Evolutionary conservation across 2,329 filamentous ascomycete species (phyloP), one percentile per base, ranked within the genome.

Genomic region (Trichoderma sp.): DNA sequence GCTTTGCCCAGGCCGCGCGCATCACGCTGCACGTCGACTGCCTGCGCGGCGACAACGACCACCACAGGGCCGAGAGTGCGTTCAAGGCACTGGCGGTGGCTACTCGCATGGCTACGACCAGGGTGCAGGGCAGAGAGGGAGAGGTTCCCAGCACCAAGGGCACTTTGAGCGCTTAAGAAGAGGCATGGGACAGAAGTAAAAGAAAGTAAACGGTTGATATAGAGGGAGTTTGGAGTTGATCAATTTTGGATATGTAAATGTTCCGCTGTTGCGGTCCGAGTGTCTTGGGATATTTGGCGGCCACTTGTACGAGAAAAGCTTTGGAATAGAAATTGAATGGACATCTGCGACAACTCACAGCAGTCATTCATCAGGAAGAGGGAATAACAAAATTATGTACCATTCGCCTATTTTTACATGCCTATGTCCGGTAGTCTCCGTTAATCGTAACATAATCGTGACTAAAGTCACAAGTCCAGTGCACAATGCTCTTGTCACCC

Each of bases 111-210:
- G 96, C 96, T 11, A 95, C 90, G 59, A 86, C 87, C 61, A 86
- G 89, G 74, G 89, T 95, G 37, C 87, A 88, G 52, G 93, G 93
- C 13, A 90, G 91, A 78, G 94, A 96, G 81, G 94, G 93, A 3
- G 96, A 99, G 84, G 90, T 98, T 30, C 92, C 94, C 65, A 97
- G 94, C 83, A 98, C 95, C 10, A 98, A 98, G 87, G 95, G 95
- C 13, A 97, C 97, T 39, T 79, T 97, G 80, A 89, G 83, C 75
- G 86, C 87, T 18, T 90, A 80, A 58, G 14, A 37, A 30, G 13
- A n/a, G n/a, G 21, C 3, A 28, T 13, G 16, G 8, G 46, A 56
- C 13, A 54, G 70, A 56, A 56, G 18, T n/a, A 65, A 56, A 56
- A n/a, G 56, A 71, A 56, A 56, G 18, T 13, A 65, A 65, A 46